A percentile compares a stretch with the other conserved stretches of the same genome.
Conservation (phyloP, 495 filamentous ascomycete species). For the Neurospora sp. region DNA sequence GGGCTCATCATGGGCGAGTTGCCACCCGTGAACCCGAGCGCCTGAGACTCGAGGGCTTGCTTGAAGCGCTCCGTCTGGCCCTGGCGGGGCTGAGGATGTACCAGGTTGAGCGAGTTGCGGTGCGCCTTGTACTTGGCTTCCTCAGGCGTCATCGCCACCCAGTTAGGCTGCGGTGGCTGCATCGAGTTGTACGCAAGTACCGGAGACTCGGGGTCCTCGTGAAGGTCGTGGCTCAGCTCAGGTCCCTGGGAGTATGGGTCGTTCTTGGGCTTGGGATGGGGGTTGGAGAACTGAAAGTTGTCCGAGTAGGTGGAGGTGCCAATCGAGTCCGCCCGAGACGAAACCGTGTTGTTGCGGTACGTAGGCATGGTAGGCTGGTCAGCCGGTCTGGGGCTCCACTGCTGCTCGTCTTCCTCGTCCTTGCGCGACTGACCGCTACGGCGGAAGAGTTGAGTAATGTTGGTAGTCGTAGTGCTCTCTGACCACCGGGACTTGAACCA, state of each 20-base stretch:
- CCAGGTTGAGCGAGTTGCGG: slow-evolving; percentile 76
- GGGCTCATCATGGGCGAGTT: slow-evolving; percentile 51
- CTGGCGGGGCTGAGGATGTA: slow-evolving; percentile 82
- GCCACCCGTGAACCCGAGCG: slow-evolving; percentile 45
- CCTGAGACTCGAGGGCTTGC: slow-evolving; percentile 68
- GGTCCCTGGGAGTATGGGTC: slow-evolving; percentile 58
- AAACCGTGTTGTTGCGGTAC: slow-evolving; percentile 13
- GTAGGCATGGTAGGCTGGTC: slow-evolving; percentile 4
- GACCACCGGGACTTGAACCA: slow-evolving; percentile 95
- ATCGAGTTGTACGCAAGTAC: slow-evolving; percentile 15
- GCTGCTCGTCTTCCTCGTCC: slow-evolving; percentile 29
- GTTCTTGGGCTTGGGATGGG: slow-evolving; percentile 40
- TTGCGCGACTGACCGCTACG: slow-evolving; percentile 39
- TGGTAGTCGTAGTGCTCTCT: slow-evolving; percentile 74
- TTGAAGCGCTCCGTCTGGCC: slow-evolving; percentile 77
- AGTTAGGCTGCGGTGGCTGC: slow-evolving; percentile 20
- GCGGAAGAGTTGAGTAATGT: slow-evolving; percentile 39
- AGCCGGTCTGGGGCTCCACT: not conserved
- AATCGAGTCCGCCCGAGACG: slow-evolving; percentile 63
- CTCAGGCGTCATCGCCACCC: slow-evolving; percentile 49
- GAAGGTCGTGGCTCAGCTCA: slow-evolving; percentile 18
- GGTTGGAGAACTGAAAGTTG: slow-evolving; percentile 51
- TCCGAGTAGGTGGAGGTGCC: slow-evolving; percentile 44
- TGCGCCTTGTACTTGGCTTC: slow-evolving; percentile 86
- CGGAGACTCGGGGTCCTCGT: slow-evolving; percentile 8